These are phyloP conservation scores for Musa acuminata DNA, from an alignment of 176 grass and related monocot genomes.

Conservation along the genomic window DNA sequence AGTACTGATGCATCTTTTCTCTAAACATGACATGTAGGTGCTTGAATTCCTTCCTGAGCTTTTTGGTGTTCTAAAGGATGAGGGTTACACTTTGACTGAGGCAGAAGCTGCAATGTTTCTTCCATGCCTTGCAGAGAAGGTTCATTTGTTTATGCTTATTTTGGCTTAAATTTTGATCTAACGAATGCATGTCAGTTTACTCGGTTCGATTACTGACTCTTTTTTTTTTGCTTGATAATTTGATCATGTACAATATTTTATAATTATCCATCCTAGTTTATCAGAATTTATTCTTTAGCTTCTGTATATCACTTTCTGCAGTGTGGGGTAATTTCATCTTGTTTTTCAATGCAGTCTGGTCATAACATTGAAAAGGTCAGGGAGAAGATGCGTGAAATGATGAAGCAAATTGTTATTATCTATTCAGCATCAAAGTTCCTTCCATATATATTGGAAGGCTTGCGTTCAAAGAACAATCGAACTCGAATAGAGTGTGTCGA, in stretches of 20 bases:
- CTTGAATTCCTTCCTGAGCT: slow-evolving; percentile 98
- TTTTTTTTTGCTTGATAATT: no score
- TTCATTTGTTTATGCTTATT: slow-evolving; percentile 11
- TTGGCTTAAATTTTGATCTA: not conserved
- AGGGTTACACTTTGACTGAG: slow-evolving; percentile 80
- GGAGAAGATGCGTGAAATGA: slow-evolving; percentile 89
- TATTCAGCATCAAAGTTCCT: slow-evolving; percentile 81
- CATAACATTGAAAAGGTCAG: slow-evolving; percentile 99
- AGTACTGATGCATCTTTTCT: slow-evolving; percentile 12
- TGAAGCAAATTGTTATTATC: slow-evolving; percentile 80
- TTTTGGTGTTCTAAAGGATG: slow-evolving; percentile 80
- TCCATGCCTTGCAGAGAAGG: slow-evolving; percentile 90
- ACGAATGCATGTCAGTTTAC: not conserved
- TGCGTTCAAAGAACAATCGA: slow-evolving; percentile 95
- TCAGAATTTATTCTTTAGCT: not conserved
- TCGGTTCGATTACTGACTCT: no score
- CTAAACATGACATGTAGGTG: slow-evolving; percentile 33
- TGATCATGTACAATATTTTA: no score
- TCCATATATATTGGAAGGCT: slow-evolving; percentile 83
- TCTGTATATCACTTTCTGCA: not conserved
- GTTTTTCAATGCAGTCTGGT: slow-evolving; percentile 57
- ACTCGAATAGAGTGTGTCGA: slow-evolving; percentile 96
- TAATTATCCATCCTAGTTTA: no score
- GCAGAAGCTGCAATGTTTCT: slow-evolving; percentile 93
- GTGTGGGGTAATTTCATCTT: not conserved